Evolutionary conservation across 129 eudicot species (phyloP), one percentile per base, ranked within the genome.

Genomic region (Erigeron canadensis): DNA sequence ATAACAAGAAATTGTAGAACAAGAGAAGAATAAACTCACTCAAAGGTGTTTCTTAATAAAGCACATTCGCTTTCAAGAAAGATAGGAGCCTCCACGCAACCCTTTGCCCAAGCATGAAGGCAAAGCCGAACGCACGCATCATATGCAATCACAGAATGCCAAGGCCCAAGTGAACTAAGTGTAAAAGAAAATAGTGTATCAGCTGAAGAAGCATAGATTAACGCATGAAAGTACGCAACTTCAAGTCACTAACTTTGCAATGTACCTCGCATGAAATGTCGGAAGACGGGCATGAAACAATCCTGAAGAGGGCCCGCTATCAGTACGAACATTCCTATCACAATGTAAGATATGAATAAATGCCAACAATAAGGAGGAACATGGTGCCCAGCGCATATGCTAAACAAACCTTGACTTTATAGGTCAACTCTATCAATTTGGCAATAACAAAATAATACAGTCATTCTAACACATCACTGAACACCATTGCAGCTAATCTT

Each of bases 61-160:
- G 87, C 83, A 77, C 94, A 87, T 65, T 90, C 96, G 34, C 80
- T 90, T 63, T 90, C 95, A 80, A 90, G 77, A 77, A 90, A 90
- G 81, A 81, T 85, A 45, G 91, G 87, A 37, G 96, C 96, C 79
- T 90, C 95, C 89, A 77, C 75, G 63, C 96, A 90, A 44, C 93
- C 85, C 76, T 84, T 87, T 15, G 96, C 96, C 96, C 96, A 90
- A 55, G 96, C 91, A 83, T 90, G 88, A n/a, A 90, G 86, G 75
- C 96, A 90, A 23, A 90, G 95, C 39, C 96, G 90, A 63, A 87
- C 96, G 77, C 96, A 90, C 19, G 96, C 96, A 69, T 90, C 96
- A 66, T 90, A 90, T 3, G 96, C 90, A 16, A 90, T 70, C 61
- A 90, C 95, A 28, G 91, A 84, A 81, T 90, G 95, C 96, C 96